Evolutionary conservation across 306 rosid species (phyloP).

Genomic region (Pyrus pyrifolia): DNA sequence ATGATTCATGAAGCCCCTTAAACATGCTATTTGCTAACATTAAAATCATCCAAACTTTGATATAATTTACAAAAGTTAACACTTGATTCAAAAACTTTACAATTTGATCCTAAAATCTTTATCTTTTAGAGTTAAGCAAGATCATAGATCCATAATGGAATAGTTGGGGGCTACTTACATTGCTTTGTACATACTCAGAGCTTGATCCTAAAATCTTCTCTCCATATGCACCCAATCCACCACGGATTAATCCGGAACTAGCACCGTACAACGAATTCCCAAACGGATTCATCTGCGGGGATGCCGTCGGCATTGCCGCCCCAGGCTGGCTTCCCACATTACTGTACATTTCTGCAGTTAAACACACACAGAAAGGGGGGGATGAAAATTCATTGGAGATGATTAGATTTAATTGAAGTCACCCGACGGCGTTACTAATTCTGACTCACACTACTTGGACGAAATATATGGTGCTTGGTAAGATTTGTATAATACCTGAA

Average conservation of each 20-base stretch:
- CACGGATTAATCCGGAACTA: slow-evolving; percentile 90
- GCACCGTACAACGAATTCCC: slow-evolving; percentile 87
- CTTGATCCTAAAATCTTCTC: slow-evolving; percentile 88
- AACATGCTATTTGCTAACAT: background rate
- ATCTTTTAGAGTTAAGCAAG: background rate
- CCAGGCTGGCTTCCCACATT: slow-evolving; percentile 63
- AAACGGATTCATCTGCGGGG: slow-evolving; percentile 71
- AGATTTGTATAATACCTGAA: background rate
- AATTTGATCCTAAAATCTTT: background rate
- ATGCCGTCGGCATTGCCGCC: slow-evolving; percentile 38
- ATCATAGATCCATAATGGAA: background rate
- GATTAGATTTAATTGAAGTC: background rate
- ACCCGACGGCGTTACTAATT: background rate
- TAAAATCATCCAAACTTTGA: background rate
- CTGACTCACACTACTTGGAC: background rate
- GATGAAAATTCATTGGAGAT: background rate
- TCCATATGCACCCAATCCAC: slow-evolving; percentile 96
- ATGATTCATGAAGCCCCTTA: background rate
- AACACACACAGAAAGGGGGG: background rate
- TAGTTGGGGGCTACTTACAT: slow-evolving; percentile 43
- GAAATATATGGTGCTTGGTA: background rate
- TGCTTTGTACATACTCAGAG: slow-evolving; percentile 98
- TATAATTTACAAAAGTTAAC: background rate
- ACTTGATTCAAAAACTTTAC: background rate
- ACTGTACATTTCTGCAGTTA: slow-evolving; percentile 51